Evolutionary conservation across 192 early-diverging fungal genomes (phyloP).

Genomic region (Pilaira anomala): DNA sequence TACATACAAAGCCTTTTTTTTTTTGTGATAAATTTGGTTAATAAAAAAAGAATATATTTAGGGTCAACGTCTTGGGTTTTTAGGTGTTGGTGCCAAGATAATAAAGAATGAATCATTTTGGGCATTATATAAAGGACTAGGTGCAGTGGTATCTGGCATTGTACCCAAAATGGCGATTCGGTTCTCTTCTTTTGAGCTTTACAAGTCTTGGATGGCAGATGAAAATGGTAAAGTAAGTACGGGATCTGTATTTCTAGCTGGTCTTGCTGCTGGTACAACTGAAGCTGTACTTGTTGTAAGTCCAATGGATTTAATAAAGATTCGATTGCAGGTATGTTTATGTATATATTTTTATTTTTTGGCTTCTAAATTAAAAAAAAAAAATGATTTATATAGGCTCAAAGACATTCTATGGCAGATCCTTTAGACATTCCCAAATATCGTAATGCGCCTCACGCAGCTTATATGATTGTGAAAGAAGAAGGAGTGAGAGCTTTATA

Average conservation of each 20-base stretch:
- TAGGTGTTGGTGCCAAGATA: constrained; percentile 79
- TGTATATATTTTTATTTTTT: too few species aligned
- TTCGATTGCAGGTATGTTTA: constrained; percentile 71
- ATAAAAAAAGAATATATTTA: background rate
- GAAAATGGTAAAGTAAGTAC: constrained; percentile 54
- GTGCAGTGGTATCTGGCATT: constrained; percentile 92
- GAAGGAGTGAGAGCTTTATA: constrained; percentile 86
- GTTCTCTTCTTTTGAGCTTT: constrained; percentile 92
- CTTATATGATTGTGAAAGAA: constrained; percentile 87
- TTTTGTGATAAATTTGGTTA: background rate
- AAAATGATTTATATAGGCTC: constrained; percentile 47
- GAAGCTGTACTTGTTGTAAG: constrained; percentile 94
- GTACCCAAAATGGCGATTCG: constrained; percentile 99
- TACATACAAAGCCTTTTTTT: background rate
- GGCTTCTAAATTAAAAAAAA: background rate
- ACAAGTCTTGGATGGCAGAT: constrained; percentile 76
- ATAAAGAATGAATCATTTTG: constrained; percentile 81
- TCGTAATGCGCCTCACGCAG: constrained; percentile 88
- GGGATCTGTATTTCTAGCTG: constrained; percentile 72
- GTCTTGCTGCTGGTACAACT: constrained; percentile 88
- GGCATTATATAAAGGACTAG: constrained; percentile 94
- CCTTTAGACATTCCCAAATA: constrained; percentile 96
- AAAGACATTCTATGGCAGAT: constrained; percentile 94
- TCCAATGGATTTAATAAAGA: constrained; percentile 99
- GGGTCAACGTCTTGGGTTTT: constrained; percentile 56